These are phyloP conservation scores for Podaxis mareebaensis DNA, from an alignment of 768 basidiomycete species.

Conservation along the genomic window DNA sequence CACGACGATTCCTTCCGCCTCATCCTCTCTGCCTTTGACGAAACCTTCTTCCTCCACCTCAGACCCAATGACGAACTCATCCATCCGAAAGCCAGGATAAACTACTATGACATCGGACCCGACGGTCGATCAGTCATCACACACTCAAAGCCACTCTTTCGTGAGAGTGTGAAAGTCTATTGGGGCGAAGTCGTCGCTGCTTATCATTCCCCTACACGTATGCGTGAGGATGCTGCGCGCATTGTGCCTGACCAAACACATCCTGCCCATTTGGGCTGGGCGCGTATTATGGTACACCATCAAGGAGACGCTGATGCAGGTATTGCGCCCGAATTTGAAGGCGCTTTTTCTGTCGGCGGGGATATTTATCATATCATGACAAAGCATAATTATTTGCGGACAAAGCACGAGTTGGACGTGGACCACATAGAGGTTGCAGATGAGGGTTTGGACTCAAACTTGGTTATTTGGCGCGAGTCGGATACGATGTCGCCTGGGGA, in stretches of 20 bases:
- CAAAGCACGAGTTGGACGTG: slow-evolving; percentile 60
- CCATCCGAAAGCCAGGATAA: slow-evolving; percentile 75
- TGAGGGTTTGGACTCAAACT: slow-evolving; percentile 40
- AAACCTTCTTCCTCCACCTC: slow-evolving; percentile 71
- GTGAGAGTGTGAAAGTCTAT: slow-evolving; percentile 66
- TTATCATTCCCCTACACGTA: slow-evolving; percentile 49
- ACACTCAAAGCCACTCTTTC: slow-evolving; percentile 61
- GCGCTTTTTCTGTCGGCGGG: slow-evolving; percentile 71
- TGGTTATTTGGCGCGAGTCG: slow-evolving; percentile 77
- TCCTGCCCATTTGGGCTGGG: slow-evolving; percentile 66
- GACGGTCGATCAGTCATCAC: slow-evolving; percentile 52
- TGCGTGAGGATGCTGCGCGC: slow-evolving; percentile 66
- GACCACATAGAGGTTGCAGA: slow-evolving; percentile 38
- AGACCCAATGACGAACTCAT: slow-evolving; percentile 78
- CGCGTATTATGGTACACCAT: slow-evolving; percentile 72
- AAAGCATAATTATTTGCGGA: slow-evolving; percentile 66
- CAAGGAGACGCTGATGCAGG: slow-evolving; percentile 51
- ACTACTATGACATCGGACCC: slow-evolving; percentile 54
- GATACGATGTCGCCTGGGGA: slow-evolving; percentile 61
- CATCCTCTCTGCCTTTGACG: slow-evolving; percentile 63
- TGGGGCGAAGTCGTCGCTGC: slow-evolving; percentile 72
- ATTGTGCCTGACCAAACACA: slow-evolving; percentile 41
- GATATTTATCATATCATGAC: slow-evolving; percentile 71
- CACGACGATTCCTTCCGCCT: slow-evolving; percentile 74
- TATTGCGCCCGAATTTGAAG: slow-evolving; percentile 65